phyloP scores from a whole-genome alignment of 2,329 filamentous ascomycete genomes.

The Penicillium sp. region DNA sequence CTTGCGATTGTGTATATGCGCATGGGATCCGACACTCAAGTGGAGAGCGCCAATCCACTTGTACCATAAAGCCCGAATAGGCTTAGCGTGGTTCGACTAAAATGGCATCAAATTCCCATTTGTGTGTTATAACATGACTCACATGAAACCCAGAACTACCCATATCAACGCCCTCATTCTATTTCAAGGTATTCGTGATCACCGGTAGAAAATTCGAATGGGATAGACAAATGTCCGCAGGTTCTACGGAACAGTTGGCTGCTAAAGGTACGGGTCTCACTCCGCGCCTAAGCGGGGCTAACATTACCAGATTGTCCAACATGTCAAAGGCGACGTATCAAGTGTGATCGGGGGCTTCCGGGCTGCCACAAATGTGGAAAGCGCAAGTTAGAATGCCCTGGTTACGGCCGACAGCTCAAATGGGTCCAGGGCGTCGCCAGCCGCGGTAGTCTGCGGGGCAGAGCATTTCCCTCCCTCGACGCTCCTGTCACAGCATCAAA shows the following conservation, averaged over 20 bases:
- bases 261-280: not conserved
- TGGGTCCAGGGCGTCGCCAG: conserved; percentile 29
- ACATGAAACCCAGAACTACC: not conserved
- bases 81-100: not conserved
- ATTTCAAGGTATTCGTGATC: not conserved
- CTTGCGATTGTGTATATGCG: not conserved
- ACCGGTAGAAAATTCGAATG: not conserved
- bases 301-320: conserved; percentile 18
- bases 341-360: conserved; percentile 25
- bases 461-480: conserved; percentile 14
- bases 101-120: not conserved
- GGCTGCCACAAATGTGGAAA: conserved; percentile 25
- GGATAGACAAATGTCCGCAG: conserved; percentile 6
- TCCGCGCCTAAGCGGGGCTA: not conserved
- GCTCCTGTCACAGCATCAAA: not conserved
- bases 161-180: not conserved
- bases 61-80: not conserved
- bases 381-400: conserved; percentile 25
- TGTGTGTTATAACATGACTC: not conserved
- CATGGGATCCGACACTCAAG: not conserved
- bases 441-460: conserved; percentile 24
- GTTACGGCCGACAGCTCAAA: conserved; percentile 24
- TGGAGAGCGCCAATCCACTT: not conserved
- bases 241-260: conserved; percentile 7
- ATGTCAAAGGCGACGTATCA: conserved; percentile 25